phyloP scores from a whole-genome alignment of 306 rosid species.

The Sechiopsis laciniata region DNA sequence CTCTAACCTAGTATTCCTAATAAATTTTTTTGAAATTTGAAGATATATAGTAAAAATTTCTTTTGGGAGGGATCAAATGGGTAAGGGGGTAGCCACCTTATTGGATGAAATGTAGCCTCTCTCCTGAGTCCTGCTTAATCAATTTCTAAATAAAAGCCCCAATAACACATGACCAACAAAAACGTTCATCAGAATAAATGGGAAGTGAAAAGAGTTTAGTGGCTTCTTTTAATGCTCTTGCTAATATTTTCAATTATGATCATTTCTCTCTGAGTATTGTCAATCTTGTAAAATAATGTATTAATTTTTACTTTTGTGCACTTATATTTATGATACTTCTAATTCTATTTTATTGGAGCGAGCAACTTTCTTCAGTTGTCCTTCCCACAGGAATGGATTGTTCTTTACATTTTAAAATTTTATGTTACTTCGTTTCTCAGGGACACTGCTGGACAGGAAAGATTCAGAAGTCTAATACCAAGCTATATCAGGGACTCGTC shows the following conservation, averaged over 20 bases:
- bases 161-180: not conserved
- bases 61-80: too few species aligned
- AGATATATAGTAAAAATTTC: too few species aligned
- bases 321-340: not conserved
- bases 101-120: not conserved
- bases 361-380: not conserved
- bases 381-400: not conserved
- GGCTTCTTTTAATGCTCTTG: not conserved
- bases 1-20: too few species aligned
- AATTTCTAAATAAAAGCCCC: not conserved
- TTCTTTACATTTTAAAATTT: not conserved
- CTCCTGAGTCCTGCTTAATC: not conserved
- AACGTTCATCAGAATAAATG: not conserved
- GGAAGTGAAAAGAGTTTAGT: not conserved
- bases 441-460: conserved; percentile 61
- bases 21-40: too few species aligned
- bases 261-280: not conserved
- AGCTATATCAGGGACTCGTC: conserved; percentile 61
- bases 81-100: not conserved
- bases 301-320: not conserved
- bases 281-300: not conserved
- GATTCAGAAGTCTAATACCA: conserved; percentile 58
- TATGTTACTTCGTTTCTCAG: conserved; percentile 18
- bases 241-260: not conserved
- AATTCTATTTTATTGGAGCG: not conserved